Percentiles rank a stretch among this genome's conserved stretches.
phyloP scores from a whole-genome alignment of 345 rosid genomes.

The Excoecaria agallocha region DNA sequence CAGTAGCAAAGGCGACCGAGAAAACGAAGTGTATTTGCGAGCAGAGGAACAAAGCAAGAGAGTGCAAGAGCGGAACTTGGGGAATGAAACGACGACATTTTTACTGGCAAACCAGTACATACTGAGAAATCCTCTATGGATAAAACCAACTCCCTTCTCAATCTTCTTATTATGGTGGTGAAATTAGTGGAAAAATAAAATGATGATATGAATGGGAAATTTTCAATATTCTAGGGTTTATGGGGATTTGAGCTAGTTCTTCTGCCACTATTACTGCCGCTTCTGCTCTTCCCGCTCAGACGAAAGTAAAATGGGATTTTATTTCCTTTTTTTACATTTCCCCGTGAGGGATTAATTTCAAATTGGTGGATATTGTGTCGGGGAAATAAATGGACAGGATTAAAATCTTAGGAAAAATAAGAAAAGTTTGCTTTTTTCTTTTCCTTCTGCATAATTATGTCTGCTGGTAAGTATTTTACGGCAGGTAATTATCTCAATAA shows the following conservation, averaged over 20 bases:
- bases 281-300: conserved; percentile 30
- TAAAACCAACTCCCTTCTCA: neutral
- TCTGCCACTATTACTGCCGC: neutral
- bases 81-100: conserved; percentile 58
- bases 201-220: neutral
- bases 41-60: conserved; percentile 47
- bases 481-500: too few relatives aligned
- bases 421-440: too few relatives aligned
- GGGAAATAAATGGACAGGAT: neutral
- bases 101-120: conserved; percentile 76
- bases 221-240: conserved; percentile 22
- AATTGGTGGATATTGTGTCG: neutral
- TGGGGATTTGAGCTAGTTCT: conserved; percentile 10
- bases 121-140: neutral
- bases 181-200: neutral
- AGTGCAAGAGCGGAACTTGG: conserved; percentile 60
- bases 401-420: too few relatives aligned
- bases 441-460: too few relatives aligned
- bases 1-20: conserved; percentile 41
- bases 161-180: neutral
- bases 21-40: conserved; percentile 35
- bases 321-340: neutral
- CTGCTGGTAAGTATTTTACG: too few relatives aligned
- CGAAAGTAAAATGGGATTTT: neutral
- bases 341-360: neutral